Conservation (phyloP, 495 filamentous ascomycete genomes). For the Sordaria brevicollis region DNA sequence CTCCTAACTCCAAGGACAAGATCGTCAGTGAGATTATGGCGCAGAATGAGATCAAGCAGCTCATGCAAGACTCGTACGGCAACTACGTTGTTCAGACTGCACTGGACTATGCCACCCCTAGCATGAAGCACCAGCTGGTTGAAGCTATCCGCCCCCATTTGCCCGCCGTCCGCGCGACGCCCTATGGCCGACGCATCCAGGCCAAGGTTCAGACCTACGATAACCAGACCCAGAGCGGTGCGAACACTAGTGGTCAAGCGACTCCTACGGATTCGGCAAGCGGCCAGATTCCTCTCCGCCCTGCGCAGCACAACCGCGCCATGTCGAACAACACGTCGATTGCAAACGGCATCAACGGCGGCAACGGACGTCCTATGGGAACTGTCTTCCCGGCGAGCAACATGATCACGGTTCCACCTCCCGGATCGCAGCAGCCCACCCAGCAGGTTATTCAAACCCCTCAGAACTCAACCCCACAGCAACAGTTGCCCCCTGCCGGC, state of each 20-base stretch:
- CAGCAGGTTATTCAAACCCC: constrained; percentile 1
- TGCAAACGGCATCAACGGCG: constrained; percentile 18
- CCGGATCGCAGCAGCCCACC: constrained; percentile 12
- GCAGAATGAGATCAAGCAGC: constrained; percentile 66
- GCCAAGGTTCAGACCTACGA: constrained; percentile 60
- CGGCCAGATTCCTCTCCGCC: constrained; percentile 29
- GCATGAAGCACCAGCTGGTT: constrained; percentile 60
- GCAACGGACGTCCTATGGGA: constrained; percentile 18
- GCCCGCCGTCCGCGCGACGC: constrained; percentile 71
- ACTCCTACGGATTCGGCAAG: constrained; percentile 29
- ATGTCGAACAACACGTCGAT: constrained; percentile 22
- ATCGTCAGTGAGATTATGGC: constrained; percentile 76
- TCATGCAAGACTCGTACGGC: constrained; percentile 82
- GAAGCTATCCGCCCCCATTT: constrained; percentile 77
- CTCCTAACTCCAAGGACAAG: constrained; percentile 55
- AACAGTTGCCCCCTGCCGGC: constrained; percentile 8
- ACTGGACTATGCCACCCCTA: constrained; percentile 67
- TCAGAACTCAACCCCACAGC: constrained; percentile 5
- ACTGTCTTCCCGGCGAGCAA: constrained; percentile 16
- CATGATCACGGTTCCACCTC: constrained; percentile 16
- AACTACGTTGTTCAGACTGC: constrained; percentile 99
- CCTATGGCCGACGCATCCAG: constrained; percentile 85
- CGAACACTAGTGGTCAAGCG: constrained; percentile 18
- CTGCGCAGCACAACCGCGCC: constrained; percentile 16
- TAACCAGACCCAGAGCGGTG: constrained; percentile 22